phyloP scores from a whole-genome alignment of 2,329 filamentous ascomycete genomes.

The Alternaria novae-zelandiae region DNA sequence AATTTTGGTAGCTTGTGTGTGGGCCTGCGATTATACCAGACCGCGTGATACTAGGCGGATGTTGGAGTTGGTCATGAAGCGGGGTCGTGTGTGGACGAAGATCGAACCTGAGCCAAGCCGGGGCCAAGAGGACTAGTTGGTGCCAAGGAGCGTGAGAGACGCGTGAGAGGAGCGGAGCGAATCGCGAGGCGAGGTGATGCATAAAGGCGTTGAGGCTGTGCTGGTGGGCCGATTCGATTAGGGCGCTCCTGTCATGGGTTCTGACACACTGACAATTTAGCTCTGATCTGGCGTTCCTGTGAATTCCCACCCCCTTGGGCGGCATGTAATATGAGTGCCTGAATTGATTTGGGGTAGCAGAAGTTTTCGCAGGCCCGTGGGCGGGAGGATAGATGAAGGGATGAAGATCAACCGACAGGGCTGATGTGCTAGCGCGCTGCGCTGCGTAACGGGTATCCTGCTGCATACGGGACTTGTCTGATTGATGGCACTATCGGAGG shows the following conservation, averaged over 20 bases:
- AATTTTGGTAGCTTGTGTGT: background rate
- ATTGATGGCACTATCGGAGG: conserved; percentile 16
- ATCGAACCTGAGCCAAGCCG: conserved; percentile 7
- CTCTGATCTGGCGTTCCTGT: conserved; percentile 3
- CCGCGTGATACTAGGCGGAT: conserved; percentile 3
- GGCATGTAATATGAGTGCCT: conserved; percentile 7
- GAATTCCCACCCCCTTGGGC: background rate
- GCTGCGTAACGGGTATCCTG: conserved; percentile 22
- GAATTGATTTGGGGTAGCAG: conserved; percentile 6
- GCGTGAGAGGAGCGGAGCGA: conserved; percentile 25
- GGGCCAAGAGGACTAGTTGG: conserved; percentile 20
- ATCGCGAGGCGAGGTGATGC: conserved; percentile 26
- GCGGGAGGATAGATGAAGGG: conserved; percentile 9
- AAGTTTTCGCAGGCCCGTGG: conserved; percentile 2
- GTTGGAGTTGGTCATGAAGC: conserved; percentile 9
- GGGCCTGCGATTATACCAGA: background rate
- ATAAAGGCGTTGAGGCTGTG: conserved; percentile 46
- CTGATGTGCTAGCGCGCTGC: conserved; percentile 10
- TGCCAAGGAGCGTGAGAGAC: conserved; percentile 15
- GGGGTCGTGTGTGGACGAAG: conserved; percentile 7
- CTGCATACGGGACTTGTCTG: conserved; percentile 19
- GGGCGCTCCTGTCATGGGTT: conserved; percentile 17
- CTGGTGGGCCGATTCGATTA: conserved; percentile 13
- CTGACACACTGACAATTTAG: conserved; percentile 19
- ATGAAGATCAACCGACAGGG: conserved; percentile 9